A percentile compares a stretch with the other conserved stretches of the same genome.
These are phyloP conservation scores for cucumber (Cucumis sativus) DNA, from an alignment of 306 rosid species.

Conservation along the genomic window Cucumber_9930_V3 NC_026655.2:578501-579000, in stretches of 20 bases:
- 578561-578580: neutral
- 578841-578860: constrained; percentile 9
- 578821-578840: constrained; percentile 20
- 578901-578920: constrained; percentile 51
- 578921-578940: constrained; percentile 66
- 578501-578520: constrained; percentile 72
- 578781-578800: constrained; percentile 98
- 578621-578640: neutral
- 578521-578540: constrained; percentile 13
- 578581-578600: neutral
- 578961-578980: constrained; percentile 87
- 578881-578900: constrained; percentile 9
- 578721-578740: neutral
- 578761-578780: constrained; percentile 22
- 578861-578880: constrained; percentile 7
- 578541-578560: constrained; percentile 2
- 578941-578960: constrained; percentile 72
- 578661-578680: neutral
- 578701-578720: too few species aligned
- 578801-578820: constrained; percentile 64
- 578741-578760: constrained; percentile 13
- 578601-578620: neutral
- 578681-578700: neutral
- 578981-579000: constrained; percentile 41
- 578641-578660: neutral